These are phyloP conservation scores for Solanum dulcamara DNA, from an alignment of 257 asterid species.

Conservation along the genomic window DNA sequence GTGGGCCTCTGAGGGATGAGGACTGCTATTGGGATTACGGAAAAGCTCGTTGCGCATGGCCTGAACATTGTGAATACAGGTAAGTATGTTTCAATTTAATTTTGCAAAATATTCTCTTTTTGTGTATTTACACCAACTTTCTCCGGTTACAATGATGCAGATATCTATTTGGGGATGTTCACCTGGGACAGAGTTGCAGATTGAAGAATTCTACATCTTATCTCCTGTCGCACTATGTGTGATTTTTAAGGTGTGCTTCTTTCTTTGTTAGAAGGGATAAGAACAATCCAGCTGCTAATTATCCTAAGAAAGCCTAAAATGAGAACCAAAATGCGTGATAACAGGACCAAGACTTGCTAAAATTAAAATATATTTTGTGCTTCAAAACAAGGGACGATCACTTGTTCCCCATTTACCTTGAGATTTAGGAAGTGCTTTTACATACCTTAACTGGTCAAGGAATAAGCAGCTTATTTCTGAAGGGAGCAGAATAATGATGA, in stretches of 20 bases:
- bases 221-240: conserved; percentile 64
- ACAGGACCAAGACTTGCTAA: not conserved
- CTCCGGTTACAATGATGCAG: conserved; percentile 28
- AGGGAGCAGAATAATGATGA: not conserved
- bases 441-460: not conserved
- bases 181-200: conserved; percentile 98
- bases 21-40: conserved; percentile 99
- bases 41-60: conserved; percentile 96
- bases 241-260: conserved; percentile 5
- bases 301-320: not conserved
- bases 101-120: not conserved
- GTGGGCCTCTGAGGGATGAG: conserved; percentile 94
- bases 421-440: not conserved
- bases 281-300: not conserved
- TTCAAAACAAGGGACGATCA: not conserved
- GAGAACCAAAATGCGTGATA: not conserved
- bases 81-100: conserved; percentile 5
- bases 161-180: conserved; percentile 88
- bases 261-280: not conserved
- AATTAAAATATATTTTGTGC: not conserved
- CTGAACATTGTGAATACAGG: conserved; percentile 96
- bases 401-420: not conserved
- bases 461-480: not conserved
- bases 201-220: conserved; percentile 64
- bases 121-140: not conserved